Evolutionary conservation across 306 rosid species (phyloP).

Genomic region (Clitoria ternatea): DNA sequence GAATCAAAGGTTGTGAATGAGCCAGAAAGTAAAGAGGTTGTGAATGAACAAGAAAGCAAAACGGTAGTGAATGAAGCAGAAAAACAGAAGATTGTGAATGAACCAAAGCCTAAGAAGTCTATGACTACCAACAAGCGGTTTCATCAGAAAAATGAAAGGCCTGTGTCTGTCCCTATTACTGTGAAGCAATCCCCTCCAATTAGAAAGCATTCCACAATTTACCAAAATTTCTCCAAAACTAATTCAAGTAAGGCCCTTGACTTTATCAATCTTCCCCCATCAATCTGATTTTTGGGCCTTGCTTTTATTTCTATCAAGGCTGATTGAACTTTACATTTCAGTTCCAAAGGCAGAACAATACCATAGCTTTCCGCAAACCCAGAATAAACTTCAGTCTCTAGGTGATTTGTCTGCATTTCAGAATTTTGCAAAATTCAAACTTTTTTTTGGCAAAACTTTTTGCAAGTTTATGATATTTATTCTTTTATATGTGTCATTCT

Average conservation of each 20-base stretch:
- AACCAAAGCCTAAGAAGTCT: slow-evolving; percentile 19
- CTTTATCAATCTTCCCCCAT: not conserved
- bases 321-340: slow-evolving; percentile 8
- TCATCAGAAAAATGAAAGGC: slow-evolving; percentile 29
- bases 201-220: slow-evolving; percentile 29
- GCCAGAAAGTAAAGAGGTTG: slow-evolving; percentile 2
- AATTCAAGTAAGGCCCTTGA: slow-evolving; percentile 37
- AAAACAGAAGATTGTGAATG: slow-evolving; percentile 8
- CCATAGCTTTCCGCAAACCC: slow-evolving; percentile 47
- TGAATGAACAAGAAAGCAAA: not conserved
- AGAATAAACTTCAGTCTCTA: slow-evolving; percentile 61
- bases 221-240: slow-evolving; percentile 34
- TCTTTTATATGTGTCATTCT: not conserved
- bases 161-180: slow-evolving; percentile 23
- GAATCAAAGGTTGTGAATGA: slow-evolving; percentile 17
- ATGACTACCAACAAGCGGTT: slow-evolving; percentile 14
- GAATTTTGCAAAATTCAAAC: not conserved
- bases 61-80: slow-evolving; percentile 7
- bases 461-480: not conserved
- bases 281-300: not conserved
- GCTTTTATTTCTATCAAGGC: not conserved
- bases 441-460: not conserved
- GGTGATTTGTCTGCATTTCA: slow-evolving; percentile 43
- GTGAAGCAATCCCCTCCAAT: slow-evolving; percentile 45
- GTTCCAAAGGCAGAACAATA: slow-evolving; percentile 39